Evolutionary conservation across 208 protist species (phyloP), one percentile per base, ranked within the genome.

Genomic region (Acanthamoeba sp.): DNA sequence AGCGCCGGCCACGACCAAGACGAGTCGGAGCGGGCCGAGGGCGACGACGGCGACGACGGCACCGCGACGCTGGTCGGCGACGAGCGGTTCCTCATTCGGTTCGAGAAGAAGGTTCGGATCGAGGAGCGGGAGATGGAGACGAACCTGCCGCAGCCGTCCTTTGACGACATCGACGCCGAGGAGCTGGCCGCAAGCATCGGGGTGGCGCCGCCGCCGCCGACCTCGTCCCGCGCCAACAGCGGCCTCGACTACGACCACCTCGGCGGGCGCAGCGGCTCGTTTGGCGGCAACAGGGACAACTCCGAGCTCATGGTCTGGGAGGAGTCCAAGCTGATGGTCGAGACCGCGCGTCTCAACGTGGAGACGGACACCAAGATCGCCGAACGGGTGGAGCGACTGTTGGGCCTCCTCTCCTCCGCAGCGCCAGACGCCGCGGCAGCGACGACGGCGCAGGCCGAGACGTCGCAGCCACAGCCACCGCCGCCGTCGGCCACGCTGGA

Each of bases 91-190:
- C 38, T 87, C 18, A 59, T 87, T 27, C 78, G 78, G n/a, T 87
- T 87, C 29, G 45, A 87, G 45, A 87, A 87, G 78, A 87, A 59
- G 48, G 42, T 87, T 40, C 78, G 78, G n/a, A 87, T 59, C 24
- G 45, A 87, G n/a, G 78, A 87, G 78, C 0, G 78, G 10, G 78
- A 87, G 34, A 38, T 38, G 0, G 78, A 87, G 27, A 5, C 45
- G 9, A 59, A 4, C 24, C 78, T 7, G 12, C 42, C 78, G 0
- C 29, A 59, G 27, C 22, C 7, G 38, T 87, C 78, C 4, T 87
- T 87, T 27, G 78, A 87, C 45, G 45, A 87, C 78, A 87, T 87
- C 48, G 78, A 87, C 48, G 78, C 71, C 16, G 71, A 87, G 78
- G 78, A 87, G 48, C 16, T 87, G 78, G 78, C 78, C 42, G 36